phyloP scores from a whole-genome alignment of 768 basidiomycete species.

The Lentinula raphanica region DNA sequence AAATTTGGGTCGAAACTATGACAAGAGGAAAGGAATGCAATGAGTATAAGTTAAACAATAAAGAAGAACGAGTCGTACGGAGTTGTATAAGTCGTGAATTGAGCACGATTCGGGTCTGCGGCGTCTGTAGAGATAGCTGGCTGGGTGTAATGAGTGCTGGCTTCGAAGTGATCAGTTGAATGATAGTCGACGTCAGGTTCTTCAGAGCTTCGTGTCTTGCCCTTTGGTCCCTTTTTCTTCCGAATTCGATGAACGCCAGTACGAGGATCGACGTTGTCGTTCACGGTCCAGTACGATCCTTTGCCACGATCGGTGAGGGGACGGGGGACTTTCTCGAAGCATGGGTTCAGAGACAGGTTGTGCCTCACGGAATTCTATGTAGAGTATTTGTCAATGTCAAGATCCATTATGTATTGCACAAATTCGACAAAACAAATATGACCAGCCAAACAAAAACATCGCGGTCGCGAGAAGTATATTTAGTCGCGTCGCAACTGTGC shows the following conservation, averaged over 20 bases:
- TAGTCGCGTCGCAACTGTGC: background rate
- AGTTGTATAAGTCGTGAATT: slow-evolving; percentile 56
- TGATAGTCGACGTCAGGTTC: slow-evolving; percentile 56
- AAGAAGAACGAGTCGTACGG: slow-evolving; percentile 37
- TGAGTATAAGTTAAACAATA: background rate
- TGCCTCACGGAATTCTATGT: slow-evolving; percentile 83
- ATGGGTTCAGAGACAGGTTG: slow-evolving; percentile 85
- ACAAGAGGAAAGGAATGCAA: slow-evolving; percentile 6
- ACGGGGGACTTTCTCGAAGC: slow-evolving; percentile 88
- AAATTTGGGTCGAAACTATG: slow-evolving; percentile 71
- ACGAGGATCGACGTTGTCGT: slow-evolving; percentile 83
- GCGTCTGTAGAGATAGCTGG: slow-evolving; percentile 58
- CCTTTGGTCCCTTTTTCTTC: slow-evolving; percentile 75
- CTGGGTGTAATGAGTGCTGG: slow-evolving; percentile 50
- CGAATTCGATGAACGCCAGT: slow-evolving; percentile 86
- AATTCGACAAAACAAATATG: slow-evolving; percentile 52
- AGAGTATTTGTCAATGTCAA: slow-evolving; percentile 12
- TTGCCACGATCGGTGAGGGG: slow-evolving; percentile 88
- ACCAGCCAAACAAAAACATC: slow-evolving; percentile 63
- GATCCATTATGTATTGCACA: slow-evolving; percentile 13
- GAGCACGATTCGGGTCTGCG: slow-evolving; percentile 53
- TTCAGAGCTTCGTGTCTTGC: slow-evolving; percentile 46
- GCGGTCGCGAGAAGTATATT: slow-evolving; percentile 39
- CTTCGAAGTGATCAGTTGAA: slow-evolving; percentile 52
- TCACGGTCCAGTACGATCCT: slow-evolving; percentile 90